Evolutionary conservation across 805 yeast species (phyloP), one percentile per base, ranked within the genome.

Genomic region (Sugiyamaella valdiviana): DNA sequence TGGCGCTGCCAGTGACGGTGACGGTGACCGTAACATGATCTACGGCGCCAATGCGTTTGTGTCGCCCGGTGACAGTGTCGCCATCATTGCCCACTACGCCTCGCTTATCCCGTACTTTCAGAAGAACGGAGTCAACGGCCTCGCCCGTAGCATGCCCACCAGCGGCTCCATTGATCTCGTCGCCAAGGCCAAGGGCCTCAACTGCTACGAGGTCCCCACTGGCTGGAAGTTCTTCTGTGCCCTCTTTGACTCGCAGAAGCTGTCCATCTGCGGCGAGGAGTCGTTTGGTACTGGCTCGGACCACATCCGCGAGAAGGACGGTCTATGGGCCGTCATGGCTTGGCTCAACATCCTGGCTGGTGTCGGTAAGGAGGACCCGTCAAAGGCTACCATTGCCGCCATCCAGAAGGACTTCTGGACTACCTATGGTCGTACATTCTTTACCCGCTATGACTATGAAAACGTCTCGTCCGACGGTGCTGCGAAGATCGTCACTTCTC

Each of bases 1-100:
- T 65, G 99, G 99, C 55, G 98, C 98, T 36, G 98, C 98, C 6
- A 85, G 95, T n/a, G 99, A 88, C 64, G 99, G 99, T 67, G 99
- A 91, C 61, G 99, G 99, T 67, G 99, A 91, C 65, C 81, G 99
- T 71, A 91, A 91, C 67, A 91, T 91, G 99, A 91, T 91, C 62
- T 93, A 93, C 67, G 99, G 99, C 51, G 88, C 87, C 37, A 84
- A 84, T 42, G 78, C 97, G 2, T 91, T 91, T 67, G 98, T 91
- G 12, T 89, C 97, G 1, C 99, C 99, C 6, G 98, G 99, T 64
- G 99, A 91, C 67, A 85, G 95, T 3, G 98, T 91, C 29, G 98
- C 99, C 39, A 91, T 91, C 57, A 91, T 91, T 64, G 90, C 97
- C 15, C 97, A 93, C 70, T 85, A 91, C 62, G 93, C 96, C 14